Conservation (phyloP, 345 rosid genomes). For the Eucalyptus lansdowneana region DNA sequence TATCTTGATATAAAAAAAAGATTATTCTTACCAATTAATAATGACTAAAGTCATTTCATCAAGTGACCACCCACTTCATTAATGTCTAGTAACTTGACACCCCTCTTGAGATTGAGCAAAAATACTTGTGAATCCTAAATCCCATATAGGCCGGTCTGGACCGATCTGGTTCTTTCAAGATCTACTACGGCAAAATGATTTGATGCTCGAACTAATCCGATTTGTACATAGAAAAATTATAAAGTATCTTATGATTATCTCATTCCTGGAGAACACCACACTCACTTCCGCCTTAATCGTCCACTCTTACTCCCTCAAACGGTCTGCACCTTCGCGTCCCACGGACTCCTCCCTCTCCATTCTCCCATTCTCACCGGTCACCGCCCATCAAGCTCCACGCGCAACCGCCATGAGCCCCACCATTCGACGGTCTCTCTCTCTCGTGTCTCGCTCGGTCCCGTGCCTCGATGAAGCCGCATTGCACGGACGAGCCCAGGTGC, state of each 20-base stretch:
- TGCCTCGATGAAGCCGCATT: not conserved
- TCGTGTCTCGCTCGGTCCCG: not conserved
- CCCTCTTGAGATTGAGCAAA: not conserved
- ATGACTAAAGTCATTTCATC: not conserved
- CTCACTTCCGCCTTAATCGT: not conserved
- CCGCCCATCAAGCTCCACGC: not conserved
- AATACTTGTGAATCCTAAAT: not conserved
- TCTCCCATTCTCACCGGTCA: not conserved
- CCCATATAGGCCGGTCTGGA: not conserved
- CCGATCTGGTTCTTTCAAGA: not conserved
- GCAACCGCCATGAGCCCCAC: no score
- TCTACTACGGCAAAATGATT: not conserved
- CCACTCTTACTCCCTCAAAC: not conserved
- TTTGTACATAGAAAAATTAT: not conserved
- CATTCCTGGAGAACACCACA: not conserved
- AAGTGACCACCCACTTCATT: not conserved
- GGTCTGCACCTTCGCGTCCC: not conserved
- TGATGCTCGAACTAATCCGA: not conserved
- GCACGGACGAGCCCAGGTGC: not conserved
- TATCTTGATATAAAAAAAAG: not conserved
- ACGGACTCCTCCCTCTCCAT: not conserved
- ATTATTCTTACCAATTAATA: not conserved
- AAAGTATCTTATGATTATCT: not conserved
- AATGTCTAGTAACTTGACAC: not conserved
- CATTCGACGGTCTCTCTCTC: not conserved